Evolutionary conservation across 768 basidiomycete genomes (phyloP).

Genomic region (Kondoa subrosea): DNA sequence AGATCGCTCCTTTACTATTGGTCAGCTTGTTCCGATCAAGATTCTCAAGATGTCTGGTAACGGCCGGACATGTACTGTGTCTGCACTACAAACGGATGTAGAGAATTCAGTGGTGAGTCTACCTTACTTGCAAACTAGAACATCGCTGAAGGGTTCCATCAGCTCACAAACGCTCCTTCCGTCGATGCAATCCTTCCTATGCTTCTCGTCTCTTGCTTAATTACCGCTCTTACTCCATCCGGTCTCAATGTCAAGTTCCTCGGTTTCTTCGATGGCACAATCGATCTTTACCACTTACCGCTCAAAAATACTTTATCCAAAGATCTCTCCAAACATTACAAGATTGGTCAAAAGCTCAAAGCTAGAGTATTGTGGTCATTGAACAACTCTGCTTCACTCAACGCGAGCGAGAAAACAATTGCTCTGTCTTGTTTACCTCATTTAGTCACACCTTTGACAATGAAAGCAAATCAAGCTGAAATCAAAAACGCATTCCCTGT

Average conservation of each 20-base stretch:
- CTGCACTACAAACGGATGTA: constrained; percentile 40
- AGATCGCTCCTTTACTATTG: constrained; percentile 38
- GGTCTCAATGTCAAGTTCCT: constrained; percentile 78
- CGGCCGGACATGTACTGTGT: constrained; percentile 60
- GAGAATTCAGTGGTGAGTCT: constrained; percentile 41
- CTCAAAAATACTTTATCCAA: constrained; percentile 30
- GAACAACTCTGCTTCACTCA: not conserved
- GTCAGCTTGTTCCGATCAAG: constrained; percentile 51
- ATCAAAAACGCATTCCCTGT: constrained; percentile 51
- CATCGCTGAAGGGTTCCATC: not conserved
- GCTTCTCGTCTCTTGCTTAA: constrained; percentile 56
- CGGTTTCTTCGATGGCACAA: constrained; percentile 79
- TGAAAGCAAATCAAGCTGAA: constrained; percentile 18
- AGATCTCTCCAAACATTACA: constrained; percentile 32
- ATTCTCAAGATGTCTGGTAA: constrained; percentile 55
- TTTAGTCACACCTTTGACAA: constrained; percentile 42
- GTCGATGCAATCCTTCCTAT: constrained; percentile 75
- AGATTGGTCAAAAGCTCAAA: constrained; percentile 44
- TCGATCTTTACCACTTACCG: constrained; percentile 61
- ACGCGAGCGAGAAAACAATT: constrained; percentile 35
- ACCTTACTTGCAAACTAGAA: not conserved
- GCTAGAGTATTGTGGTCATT: constrained; percentile 52
- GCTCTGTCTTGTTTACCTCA: constrained; percentile 62
- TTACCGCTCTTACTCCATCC: constrained; percentile 54
- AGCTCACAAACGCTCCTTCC: constrained; percentile 62